These are phyloP conservation scores for Lachnellula cervina DNA, from an alignment of 2,329 filamentous ascomycete species.

Conservation along the genomic window DNA sequence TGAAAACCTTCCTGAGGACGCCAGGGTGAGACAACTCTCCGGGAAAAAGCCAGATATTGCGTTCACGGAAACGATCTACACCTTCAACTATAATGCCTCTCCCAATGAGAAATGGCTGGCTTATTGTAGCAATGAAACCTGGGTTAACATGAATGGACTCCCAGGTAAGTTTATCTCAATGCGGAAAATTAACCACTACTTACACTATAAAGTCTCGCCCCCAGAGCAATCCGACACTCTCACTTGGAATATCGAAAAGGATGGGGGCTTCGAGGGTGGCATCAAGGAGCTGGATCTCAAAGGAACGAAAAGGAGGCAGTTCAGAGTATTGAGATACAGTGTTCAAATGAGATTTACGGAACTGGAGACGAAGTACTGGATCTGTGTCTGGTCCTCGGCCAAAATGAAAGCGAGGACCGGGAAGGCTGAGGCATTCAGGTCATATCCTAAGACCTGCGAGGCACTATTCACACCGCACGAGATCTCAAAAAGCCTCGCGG, in stretches of 20 bases:
- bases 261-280: neutral
- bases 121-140: neutral
- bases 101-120: neutral
- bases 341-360: conserved; percentile 4
- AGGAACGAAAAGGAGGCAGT: neutral
- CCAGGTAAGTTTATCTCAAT: neutral
- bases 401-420: neutral
- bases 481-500: neutral
- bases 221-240: conserved; percentile 2
- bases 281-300: neutral
- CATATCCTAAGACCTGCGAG: neutral
- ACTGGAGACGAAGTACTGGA: conserved; percentile 1
- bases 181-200: neutral
- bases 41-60: neutral
- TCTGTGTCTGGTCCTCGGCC: conserved; percentile 5
- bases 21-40: neutral
- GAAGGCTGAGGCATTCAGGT: neutral
- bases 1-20: neutral
- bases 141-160: neutral
- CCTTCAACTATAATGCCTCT: conserved; percentile 5
- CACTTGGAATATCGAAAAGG: neutral
- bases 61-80: conserved; percentile 4
- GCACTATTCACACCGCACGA: neutral
- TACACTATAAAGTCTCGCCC: neutral
- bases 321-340: conserved; percentile 1